These are phyloP conservation scores for Plasmodium fragile DNA, from an alignment of 169 alveolate genomes.

Conservation along the genomic window DNA sequence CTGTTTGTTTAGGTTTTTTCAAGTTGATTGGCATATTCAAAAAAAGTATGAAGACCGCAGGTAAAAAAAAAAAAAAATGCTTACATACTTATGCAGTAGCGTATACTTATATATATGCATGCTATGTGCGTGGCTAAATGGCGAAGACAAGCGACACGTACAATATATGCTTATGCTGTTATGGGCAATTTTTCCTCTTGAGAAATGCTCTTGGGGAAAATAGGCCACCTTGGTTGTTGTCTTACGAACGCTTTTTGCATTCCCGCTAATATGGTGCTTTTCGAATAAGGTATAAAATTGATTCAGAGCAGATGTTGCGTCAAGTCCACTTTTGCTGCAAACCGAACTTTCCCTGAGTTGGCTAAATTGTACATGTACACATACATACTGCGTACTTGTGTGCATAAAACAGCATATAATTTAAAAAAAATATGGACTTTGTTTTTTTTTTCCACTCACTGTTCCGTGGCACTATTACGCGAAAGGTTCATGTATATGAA, in stretches of 20 bases:
- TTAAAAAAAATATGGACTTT: background rate
- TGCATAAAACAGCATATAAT: background rate
- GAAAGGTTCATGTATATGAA: background rate
- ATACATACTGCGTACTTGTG: constrained; percentile 1
- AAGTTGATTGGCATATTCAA: background rate
- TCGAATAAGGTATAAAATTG: background rate
- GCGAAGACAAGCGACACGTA: background rate
- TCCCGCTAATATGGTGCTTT: background rate
- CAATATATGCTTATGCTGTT: background rate
- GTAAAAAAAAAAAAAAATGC: background rate
- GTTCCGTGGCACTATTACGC: background rate
- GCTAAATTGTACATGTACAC: background rate
- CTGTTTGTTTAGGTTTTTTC: background rate
- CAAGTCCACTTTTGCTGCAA: background rate
- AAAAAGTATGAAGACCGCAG: background rate
- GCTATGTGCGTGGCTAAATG: background rate
- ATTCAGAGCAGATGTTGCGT: background rate
- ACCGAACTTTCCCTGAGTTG: background rate
- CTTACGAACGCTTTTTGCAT: background rate
- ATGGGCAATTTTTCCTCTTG: background rate
- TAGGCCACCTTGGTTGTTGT: background rate
- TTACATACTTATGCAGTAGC: background rate
- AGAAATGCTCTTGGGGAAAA: background rate
- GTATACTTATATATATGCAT: background rate
- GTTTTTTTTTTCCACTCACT: background rate